Base-by-base conservation (phyloP, 129 eudicot species). In the Lonicera japonica region DNA sequence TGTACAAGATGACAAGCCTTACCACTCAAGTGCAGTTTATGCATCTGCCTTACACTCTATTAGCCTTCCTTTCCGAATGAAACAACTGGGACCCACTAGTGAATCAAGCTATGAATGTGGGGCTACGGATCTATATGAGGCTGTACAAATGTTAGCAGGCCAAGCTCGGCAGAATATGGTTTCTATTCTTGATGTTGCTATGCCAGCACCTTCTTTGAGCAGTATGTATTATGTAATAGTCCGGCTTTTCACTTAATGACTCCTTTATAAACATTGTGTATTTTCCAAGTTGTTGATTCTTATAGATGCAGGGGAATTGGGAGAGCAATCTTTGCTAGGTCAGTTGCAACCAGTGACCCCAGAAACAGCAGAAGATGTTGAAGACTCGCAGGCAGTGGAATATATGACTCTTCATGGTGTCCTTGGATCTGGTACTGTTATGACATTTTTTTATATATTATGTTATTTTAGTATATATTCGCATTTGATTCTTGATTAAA, bases 1-100 rank as follows among this genome's bases (percentile, higher is more conserved):
- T 61, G 11, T 94, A 62, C 69, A 94, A 34, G 83, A 94, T 17
- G 78, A 77, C 40, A 88, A 88, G 76, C 74, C 71, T 21, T 94
- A 82, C 73, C 95, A 94, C 63, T 68, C 89, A 21, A 88, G 96
- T 83, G 95, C 95, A 54, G 77, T 88, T 48, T 94, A 88, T 71
- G 99, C 99, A 56, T 86, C 96, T 74, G 96, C 89, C 0, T 65
- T 94, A 19, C 96, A 94, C 76, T 85, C 99, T 11, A 62, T 85
- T 52, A 83, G 85, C 58, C 76, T 94, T 48, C 96, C 99, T 52
- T 83, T 83, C 65, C 85, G 96, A 67, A 94, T 88, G 96, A 75
- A 74, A 47, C 82, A 58, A 55, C 68, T 68, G 25, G 85, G 87
- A 24, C 89, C 99, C 18, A 59, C 74, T 58, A 60, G 74, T 22